Percentiles rank a stretch among this genome's conserved stretches.
phyloP scores from a whole-genome alignment of 2,329 filamentous ascomycete genomes.

The Aspergillus fructus region DNA sequence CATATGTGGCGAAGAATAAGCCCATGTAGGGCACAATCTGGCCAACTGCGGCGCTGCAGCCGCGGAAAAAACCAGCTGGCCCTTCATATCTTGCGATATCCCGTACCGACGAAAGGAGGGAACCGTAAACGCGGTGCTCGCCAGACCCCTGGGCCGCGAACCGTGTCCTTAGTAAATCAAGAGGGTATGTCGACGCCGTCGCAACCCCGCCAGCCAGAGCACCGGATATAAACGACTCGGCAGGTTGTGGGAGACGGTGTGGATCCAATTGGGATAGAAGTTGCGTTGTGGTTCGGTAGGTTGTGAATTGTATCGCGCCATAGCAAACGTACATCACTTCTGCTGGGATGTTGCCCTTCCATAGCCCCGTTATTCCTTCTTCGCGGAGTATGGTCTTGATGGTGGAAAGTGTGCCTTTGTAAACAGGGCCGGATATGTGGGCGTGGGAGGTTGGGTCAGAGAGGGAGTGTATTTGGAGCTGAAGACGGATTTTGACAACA shows the following conservation, averaged over 20 bases:
- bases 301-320: constrained; percentile 82
- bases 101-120: constrained; percentile 65
- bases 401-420: constrained; percentile 45
- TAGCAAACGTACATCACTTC: constrained; percentile 94
- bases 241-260: constrained; percentile 60
- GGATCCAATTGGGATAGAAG: constrained; percentile 58
- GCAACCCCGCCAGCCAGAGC: constrained; percentile 79
- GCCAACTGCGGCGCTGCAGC: constrained; percentile 73
- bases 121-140: constrained; percentile 68
- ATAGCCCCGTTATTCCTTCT: constrained; percentile 58
- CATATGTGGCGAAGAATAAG: constrained; percentile 89
- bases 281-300: constrained; percentile 75
- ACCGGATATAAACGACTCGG: constrained; percentile 78
- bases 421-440: constrained; percentile 44
- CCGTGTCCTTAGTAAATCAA: constrained; percentile 87
- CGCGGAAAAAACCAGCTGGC: constrained; percentile 77
- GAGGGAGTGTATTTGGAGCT: constrained; percentile 84
- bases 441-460: constrained; percentile 67
- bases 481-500: constrained; percentile 95
- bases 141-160: constrained; percentile 88
- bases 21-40: constrained; percentile 98
- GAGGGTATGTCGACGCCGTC: constrained; percentile 82
- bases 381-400: constrained; percentile 7
- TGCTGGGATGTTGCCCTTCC: constrained; percentile 97
- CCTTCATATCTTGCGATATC: constrained; percentile 79